Base-by-base conservation (phyloP, 331 rosid species). In the Quercus tomentella region DNA sequence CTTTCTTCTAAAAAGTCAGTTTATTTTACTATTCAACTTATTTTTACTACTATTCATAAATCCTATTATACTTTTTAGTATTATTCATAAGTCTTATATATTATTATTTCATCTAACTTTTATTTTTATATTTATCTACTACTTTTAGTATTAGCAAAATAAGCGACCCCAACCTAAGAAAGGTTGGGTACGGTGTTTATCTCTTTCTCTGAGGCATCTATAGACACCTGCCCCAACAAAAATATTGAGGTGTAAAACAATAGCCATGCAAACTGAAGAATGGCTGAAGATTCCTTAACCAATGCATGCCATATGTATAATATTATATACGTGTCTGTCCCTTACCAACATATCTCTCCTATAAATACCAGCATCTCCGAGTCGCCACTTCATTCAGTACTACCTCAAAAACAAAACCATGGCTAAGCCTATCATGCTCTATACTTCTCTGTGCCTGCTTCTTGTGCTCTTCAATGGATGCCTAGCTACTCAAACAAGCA, bases 221-320 rank as follows among this genome's bases (percentile, higher is more conserved):
- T 51, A 45, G 87, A 84, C 84, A 81, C 51, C 76, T 75, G 82
- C 87, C 70, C 65, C n/a, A 4, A 0, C 43, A 74, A 15, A 43
- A 41, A 3, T 20, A 16, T 80, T 81, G 91, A 92, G 86, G 91
- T 91, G 97, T 91, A 56, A 72, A 37, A 6, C 12, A 22, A 28
- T 5, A 45, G 76, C 35, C 94, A 92, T 92, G 96, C 96, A 85
- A 11, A 72, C 1, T 45, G 91, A 85, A 85, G 83, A 87, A 72
- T 91, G 94, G 77, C 89, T 28, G 3, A 23, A 69, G 31, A 72
- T 79, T 22, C 75, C 82, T 66, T 74, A 75, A 60, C 2, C 56
- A 41, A 41, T 41, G 49, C 49, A 9, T 2, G 14, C 1, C 49
- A 41, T 9, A 41, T 41, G 49, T 41, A 41, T 41, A 54, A 9